Evolutionary conservation across 2,329 filamentous ascomycete genomes (phyloP).

Genomic region (Fusarium tjaetaba): DNA sequence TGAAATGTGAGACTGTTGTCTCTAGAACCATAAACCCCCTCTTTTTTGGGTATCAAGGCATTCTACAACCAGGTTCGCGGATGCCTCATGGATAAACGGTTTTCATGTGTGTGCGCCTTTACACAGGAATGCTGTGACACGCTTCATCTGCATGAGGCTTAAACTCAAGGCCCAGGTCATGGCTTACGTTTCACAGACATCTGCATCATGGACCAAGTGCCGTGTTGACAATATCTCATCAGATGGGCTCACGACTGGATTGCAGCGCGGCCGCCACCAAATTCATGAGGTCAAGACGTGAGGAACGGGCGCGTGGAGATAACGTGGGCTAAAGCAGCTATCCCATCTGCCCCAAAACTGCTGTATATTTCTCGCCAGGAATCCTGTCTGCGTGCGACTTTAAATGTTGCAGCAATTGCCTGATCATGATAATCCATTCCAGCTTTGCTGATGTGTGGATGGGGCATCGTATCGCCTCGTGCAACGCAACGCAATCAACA

Average conservation of each 20-base stretch:
- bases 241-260: constrained; percentile 5
- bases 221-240: constrained; percentile 1
- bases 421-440: constrained; percentile 19
- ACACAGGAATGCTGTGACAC: constrained; percentile 23
- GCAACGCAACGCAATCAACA: constrained; percentile 16
- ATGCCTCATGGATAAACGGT: constrained; percentile 11
- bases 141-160: constrained; percentile 21
- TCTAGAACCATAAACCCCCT: background rate
- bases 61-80: constrained; percentile 15
- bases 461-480: constrained; percentile 16
- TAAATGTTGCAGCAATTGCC: constrained; percentile 9
- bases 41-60: background rate
- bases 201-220: constrained; percentile 9
- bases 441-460: constrained; percentile 6
- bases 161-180: constrained; percentile 19
- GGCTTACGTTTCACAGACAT: constrained; percentile 9
- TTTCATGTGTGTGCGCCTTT: background rate
- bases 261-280: constrained; percentile 6
- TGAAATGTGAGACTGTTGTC: constrained; percentile 6
- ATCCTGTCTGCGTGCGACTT: background rate
- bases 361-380: background rate
- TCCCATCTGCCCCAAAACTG: background rate
- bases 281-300: background rate
- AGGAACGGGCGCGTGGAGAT: constrained; percentile 11
- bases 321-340: constrained; percentile 9